Conservation (phyloP, 192 early-diverging fungal genomes). For the Chytriomyces sp. region DNA sequence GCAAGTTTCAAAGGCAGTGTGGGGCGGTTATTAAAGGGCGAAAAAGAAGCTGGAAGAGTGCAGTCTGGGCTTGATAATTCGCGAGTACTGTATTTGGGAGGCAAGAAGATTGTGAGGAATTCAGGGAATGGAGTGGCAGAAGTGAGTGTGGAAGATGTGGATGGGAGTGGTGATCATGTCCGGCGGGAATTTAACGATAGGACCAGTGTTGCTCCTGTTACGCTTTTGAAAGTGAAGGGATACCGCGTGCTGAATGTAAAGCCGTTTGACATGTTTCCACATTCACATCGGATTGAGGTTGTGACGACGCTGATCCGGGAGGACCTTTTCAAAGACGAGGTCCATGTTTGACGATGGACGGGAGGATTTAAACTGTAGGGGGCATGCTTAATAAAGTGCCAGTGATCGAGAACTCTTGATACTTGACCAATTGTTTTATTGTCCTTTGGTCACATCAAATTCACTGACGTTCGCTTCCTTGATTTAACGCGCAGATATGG, state of each 20-base stretch:
- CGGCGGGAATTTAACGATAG: background rate
- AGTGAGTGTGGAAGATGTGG: constrained; percentile 2
- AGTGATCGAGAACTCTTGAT: too few relatives aligned
- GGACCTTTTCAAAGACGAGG: constrained; percentile 11
- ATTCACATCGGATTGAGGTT: constrained; percentile 71
- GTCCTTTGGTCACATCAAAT: too few relatives aligned
- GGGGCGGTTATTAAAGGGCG: background rate
- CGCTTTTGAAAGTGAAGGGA: constrained; percentile 42
- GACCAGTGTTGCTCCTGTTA: background rate
- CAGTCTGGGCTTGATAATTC: background rate
- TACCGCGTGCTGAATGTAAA: constrained; percentile 65
- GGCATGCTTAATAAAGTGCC: too few relatives aligned
- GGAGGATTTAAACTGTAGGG: too few relatives aligned
- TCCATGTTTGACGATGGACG: background rate
- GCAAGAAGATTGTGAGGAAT: constrained; percentile 29
- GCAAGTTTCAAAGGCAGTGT: background rate
- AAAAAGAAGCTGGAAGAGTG: background rate
- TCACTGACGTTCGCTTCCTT: too few relatives aligned
- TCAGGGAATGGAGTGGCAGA: background rate
- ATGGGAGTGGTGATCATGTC: background rate
- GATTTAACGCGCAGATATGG: too few relatives aligned
- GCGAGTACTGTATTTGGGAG: constrained; percentile 27
- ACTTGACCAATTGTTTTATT: too few relatives aligned
- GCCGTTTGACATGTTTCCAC: constrained; percentile 78
- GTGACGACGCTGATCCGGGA: constrained; percentile 66